These are phyloP conservation scores for maize (Zea mays) DNA, from an alignment of 176 grass and related monocot species.

Conservation along the genomic window Zm-B73-REFERENCE-NAM-5.0 NC_050102.1:163656001-163656500, in stretches of 20 bases:
- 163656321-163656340: background rate
- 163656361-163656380: background rate
- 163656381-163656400: slow-evolving; percentile 38
- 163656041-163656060: too few species aligned
- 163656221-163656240: background rate
- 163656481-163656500: slow-evolving; percentile 19
- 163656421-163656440: slow-evolving; percentile 38
- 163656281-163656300: background rate
- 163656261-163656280: background rate
- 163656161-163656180: background rate
- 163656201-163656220: background rate
- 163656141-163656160: background rate
- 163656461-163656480: slow-evolving; percentile 20
- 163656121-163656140: background rate
- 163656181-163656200: background rate
- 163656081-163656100: background rate
- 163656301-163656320: background rate
- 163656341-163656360: background rate
- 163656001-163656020: too few species aligned
- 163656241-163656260: background rate
- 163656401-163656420: slow-evolving; percentile 47
- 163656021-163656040: too few species aligned
- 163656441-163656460: slow-evolving; percentile 45
- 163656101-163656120: background rate
- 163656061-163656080: background rate